Evolutionary conservation across 2,329 filamentous ascomycete genomes (phyloP).

Genomic region (Aspergillus phoenicis): DNA sequence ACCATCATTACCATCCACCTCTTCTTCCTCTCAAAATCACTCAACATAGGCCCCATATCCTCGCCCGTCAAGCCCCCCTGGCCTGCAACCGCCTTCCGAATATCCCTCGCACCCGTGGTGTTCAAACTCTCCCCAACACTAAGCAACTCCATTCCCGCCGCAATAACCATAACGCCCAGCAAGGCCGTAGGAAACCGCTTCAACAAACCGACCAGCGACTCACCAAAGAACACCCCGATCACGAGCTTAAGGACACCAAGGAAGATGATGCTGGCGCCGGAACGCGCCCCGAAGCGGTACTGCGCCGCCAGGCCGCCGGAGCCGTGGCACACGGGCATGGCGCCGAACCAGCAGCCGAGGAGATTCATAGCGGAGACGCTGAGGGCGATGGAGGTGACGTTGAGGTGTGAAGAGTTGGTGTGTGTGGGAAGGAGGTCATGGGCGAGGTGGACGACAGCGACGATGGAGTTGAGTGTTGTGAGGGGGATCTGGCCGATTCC

Average conservation of each 20-base stretch:
- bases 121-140: slow-evolving; percentile 84
- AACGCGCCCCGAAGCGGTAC: slow-evolving; percentile 86
- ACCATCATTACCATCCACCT: slow-evolving; percentile 90
- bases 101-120: slow-evolving; percentile 65
- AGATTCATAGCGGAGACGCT: slow-evolving; percentile 86
- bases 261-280: slow-evolving; percentile 78
- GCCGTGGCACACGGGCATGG: slow-evolving; percentile 94
- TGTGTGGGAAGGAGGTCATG: slow-evolving; percentile 73
- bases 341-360: slow-evolving; percentile 83
- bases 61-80: slow-evolving; percentile 28
- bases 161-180: slow-evolving; percentile 85
- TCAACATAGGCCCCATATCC: slow-evolving; percentile 45
- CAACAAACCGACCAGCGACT: slow-evolving; percentile 71
- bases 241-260: slow-evolving; percentile 75
- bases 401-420: slow-evolving; percentile 59
- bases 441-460: slow-evolving; percentile 81
- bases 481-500: slow-evolving; percentile 86
- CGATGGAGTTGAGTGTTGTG: slow-evolving; percentile 88
- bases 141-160: slow-evolving; percentile 82
- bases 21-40: slow-evolving; percentile 69
- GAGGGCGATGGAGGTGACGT: slow-evolving; percentile 73
- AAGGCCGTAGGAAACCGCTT: slow-evolving; percentile 72
- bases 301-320: slow-evolving; percentile 89
- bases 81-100: slow-evolving; percentile 43
- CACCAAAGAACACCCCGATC: slow-evolving; percentile 74